Conservation (phyloP, 306 rosid species). For the Arachis hypogaea region DNA sequence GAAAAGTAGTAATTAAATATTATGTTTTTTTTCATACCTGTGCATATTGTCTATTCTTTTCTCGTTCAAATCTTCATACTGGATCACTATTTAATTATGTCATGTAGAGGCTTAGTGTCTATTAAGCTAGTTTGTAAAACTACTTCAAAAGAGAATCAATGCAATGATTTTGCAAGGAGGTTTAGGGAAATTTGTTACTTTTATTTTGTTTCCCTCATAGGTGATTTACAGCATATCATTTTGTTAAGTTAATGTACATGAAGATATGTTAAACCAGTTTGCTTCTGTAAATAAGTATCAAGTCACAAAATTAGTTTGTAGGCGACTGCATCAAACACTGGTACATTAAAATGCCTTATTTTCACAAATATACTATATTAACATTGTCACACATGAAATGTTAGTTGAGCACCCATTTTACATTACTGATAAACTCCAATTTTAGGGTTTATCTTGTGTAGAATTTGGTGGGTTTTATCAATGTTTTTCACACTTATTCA, state of each 20-base stretch:
- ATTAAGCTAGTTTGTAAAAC: background rate
- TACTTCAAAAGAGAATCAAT: background rate
- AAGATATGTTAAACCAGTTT: background rate
- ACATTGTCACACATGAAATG: background rate
- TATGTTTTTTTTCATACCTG: background rate
- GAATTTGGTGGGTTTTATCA: too few species aligned
- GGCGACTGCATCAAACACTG: background rate
- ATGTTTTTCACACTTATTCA: too few species aligned
- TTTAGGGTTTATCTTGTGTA: too few species aligned
- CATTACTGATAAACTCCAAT: background rate
- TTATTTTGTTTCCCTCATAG: background rate
- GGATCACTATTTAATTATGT: background rate
- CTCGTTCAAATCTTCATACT: background rate
- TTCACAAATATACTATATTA: background rate
- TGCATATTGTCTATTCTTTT: background rate
- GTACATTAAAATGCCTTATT: slow-evolving; percentile 4
- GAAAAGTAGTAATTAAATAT: background rate
- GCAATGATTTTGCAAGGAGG: background rate
- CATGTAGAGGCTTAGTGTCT: background rate
- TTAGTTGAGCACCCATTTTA: background rate
- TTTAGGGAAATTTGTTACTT: background rate
- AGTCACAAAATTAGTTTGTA: background rate
- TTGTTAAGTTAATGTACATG: background rate
- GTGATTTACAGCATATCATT: background rate
- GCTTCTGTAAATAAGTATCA: background rate